Evolutionary conservation across 2,329 filamentous ascomycete genomes (phyloP).

Genomic region (Trichophyton rubrum): DNA sequence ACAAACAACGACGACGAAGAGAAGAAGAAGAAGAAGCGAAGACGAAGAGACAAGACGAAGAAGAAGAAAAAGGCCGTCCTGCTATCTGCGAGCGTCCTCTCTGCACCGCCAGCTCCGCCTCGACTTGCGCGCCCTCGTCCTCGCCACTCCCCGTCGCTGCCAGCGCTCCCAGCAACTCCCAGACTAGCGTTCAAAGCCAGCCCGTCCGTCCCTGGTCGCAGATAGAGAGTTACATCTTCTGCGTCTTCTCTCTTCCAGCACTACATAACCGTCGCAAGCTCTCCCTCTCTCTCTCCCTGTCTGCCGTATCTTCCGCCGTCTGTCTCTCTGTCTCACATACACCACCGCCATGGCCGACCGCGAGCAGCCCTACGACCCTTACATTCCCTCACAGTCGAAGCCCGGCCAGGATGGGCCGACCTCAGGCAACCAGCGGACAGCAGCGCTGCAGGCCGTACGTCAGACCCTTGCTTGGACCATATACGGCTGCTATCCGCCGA

Average conservation of each 20-base stretch:
- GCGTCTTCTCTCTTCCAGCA: background rate
- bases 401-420: constrained; percentile 36
- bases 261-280: too few relatives aligned
- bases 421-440: constrained; percentile 51
- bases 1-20: background rate
- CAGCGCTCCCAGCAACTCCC: too few relatives aligned
- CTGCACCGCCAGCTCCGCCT: background rate
- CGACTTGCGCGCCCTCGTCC: background rate
- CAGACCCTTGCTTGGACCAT: too few relatives aligned
- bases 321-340: background rate
- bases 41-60: background rate
- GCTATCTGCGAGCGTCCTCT: background rate
- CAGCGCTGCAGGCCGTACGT: constrained; percentile 76
- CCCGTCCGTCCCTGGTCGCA: background rate
- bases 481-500: too few relatives aligned
- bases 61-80: background rate
- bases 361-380: constrained; percentile 69
- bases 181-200: too few relatives aligned
- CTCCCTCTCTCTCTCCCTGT: too few relatives aligned
- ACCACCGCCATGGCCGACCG: constrained; percentile 42
- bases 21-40: background rate
- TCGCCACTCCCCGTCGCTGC: background rate
- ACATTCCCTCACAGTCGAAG: constrained; percentile 59
- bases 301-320: too few relatives aligned
- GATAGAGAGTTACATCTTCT: background rate